These are phyloP conservation scores for Arctium minus DNA, from an alignment of 129 eudicot genomes.

Conservation along the genomic window DNA sequence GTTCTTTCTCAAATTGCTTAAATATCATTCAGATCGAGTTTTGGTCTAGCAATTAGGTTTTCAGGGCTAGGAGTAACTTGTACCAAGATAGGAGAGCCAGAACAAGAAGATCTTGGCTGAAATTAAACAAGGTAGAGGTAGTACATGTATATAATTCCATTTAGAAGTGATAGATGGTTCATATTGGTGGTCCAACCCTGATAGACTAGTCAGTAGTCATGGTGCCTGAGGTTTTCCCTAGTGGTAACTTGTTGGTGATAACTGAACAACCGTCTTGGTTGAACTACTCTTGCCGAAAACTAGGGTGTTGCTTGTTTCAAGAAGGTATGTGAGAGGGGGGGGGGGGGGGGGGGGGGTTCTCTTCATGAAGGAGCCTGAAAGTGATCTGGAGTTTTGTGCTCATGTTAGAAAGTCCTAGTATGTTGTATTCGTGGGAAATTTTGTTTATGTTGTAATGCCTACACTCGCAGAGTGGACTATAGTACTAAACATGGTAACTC, in stretches of 20 bases:
- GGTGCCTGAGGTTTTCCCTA: neutral
- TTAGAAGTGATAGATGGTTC: neutral
- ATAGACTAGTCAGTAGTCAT: neutral
- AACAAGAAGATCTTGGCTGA: neutral
- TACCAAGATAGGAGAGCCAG: neutral
- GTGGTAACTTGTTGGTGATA: neutral
- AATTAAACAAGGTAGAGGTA: neutral
- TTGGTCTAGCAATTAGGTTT: neutral
- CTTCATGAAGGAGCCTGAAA: neutral
- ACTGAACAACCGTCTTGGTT: neutral
- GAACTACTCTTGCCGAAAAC: neutral
- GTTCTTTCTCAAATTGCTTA: neutral
- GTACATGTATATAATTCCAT: neutral
- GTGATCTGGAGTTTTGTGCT: neutral
- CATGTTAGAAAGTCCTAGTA: neutral
- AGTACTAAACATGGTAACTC: neutral
- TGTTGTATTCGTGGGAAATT: neutral
- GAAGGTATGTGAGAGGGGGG: neutral
- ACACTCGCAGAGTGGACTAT: neutral
- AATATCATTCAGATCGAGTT: neutral
- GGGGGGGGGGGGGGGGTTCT: neutral
- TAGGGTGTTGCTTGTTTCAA: neutral
- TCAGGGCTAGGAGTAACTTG: neutral
- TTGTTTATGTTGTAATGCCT: neutral
- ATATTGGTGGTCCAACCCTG: neutral